Evolutionary conservation across 129 eudicot genomes (phyloP).

Genomic region (Pseudognaphalium luteoalbum): DNA sequence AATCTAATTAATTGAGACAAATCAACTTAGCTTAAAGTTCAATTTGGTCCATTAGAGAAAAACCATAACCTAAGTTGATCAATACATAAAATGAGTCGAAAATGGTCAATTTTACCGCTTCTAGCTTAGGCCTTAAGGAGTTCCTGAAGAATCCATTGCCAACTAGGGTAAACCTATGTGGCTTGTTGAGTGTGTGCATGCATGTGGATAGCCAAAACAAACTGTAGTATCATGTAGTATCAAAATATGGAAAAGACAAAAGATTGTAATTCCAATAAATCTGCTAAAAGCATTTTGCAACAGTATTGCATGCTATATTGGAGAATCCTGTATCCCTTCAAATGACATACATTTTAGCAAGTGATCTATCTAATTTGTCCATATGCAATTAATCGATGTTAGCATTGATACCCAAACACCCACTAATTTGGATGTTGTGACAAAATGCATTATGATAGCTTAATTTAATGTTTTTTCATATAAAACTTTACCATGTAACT

Average conservation of each 20-base stretch:
- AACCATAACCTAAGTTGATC: not conserved
- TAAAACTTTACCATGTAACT: conserved; percentile 55
- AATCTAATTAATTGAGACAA: not conserved
- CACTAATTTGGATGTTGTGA: not conserved
- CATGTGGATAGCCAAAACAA: not conserved
- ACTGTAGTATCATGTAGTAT: not conserved
- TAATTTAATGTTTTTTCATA: conserved; percentile 2
- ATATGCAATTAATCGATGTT: not conserved
- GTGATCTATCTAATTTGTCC: not conserved
- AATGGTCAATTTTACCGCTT: too few relatives aligned
- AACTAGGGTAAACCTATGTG: not conserved
- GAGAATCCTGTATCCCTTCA: not conserved
- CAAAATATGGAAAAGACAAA: not conserved
- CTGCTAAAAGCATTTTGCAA: not conserved
- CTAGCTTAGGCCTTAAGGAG: not conserved
- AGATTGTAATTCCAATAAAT: not conserved
- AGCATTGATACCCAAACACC: not conserved
- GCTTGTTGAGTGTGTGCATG: not conserved
- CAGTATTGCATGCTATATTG: not conserved
- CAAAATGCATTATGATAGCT: not conserved
- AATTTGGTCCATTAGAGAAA: not conserved
- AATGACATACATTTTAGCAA: not conserved
- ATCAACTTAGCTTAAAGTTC: not conserved
- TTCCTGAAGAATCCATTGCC: not conserved
- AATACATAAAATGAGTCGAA: not conserved